Conservation (phyloP, 2,329 filamentous ascomycete genomes). For the Chaetomiaceae sp. region DNA sequence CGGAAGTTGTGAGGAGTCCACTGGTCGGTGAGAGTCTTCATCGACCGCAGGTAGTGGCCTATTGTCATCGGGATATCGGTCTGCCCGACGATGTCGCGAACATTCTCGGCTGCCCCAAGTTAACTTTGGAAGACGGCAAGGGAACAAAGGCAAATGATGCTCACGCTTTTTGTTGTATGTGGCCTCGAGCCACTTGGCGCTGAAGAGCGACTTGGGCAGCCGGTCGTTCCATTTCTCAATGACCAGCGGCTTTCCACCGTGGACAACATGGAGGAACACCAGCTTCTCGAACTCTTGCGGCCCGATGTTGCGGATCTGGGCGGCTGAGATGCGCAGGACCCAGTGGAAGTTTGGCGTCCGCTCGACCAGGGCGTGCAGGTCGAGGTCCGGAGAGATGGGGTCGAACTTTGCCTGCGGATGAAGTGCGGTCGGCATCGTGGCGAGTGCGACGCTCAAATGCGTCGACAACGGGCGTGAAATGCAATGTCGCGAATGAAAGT, state of each 20-base stretch:
- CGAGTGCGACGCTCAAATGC: conserved; percentile 8
- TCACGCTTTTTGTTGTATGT: conserved; percentile 75
- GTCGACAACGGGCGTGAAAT: not conserved
- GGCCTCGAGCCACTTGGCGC: conserved; percentile 70
- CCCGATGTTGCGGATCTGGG: conserved; percentile 73
- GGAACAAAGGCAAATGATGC: conserved; percentile 23
- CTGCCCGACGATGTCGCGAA: conserved; percentile 72
- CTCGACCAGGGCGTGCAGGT: conserved; percentile 71
- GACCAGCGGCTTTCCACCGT: conserved; percentile 80
- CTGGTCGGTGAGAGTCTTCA: conserved; percentile 78
- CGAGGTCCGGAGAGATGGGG: conserved; percentile 80
- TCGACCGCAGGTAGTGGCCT: conserved; percentile 83
- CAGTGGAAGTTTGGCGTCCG: conserved; percentile 80
- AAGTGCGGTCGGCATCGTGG: conserved; percentile 66
- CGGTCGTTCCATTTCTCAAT: conserved; percentile 81
- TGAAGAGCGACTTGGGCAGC: conserved; percentile 75
- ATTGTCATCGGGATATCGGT: conserved; percentile 78
- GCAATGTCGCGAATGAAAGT: not conserved
- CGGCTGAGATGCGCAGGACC: conserved; percentile 72
- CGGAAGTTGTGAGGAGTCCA: conserved; percentile 72
- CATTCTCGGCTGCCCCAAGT: conserved; percentile 63
- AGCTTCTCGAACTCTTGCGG: conserved; percentile 80
- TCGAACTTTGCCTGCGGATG: conserved; percentile 87
- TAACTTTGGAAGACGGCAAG: not conserved
- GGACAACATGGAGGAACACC: conserved; percentile 75